Conservation (phyloP, 225 moss, liverwort and hornwort species). For the Marchantia polymorpha region DNA sequence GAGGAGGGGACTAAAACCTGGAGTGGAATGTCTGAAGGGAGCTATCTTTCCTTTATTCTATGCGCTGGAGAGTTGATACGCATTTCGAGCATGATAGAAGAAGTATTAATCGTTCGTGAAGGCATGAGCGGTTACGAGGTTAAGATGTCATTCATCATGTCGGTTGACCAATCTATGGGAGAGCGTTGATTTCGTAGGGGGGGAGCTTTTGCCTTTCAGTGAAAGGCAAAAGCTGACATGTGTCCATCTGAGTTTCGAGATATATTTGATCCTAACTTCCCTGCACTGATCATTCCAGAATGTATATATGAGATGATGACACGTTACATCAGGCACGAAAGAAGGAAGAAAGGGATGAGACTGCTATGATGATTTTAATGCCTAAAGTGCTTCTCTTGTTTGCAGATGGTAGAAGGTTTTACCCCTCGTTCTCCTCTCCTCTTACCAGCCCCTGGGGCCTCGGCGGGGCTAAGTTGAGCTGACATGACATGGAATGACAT, state of each 20-base stretch:
- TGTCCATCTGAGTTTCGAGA: background rate
- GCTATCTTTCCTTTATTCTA: background rate
- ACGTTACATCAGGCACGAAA: background rate
- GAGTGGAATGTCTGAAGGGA: too few relatives aligned
- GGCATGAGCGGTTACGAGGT: background rate
- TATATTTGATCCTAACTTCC: slow-evolving; percentile 1
- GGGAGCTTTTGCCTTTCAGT: background rate
- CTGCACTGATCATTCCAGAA: slow-evolving; percentile 1
- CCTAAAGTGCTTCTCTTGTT: background rate
- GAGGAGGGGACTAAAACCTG: too few relatives aligned
- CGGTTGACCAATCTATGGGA: background rate
- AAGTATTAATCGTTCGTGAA: background rate
- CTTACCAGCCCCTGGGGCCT: too few relatives aligned
- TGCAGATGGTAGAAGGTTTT: background rate
- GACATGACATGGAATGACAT: too few relatives aligned
- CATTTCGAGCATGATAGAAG: background rate
- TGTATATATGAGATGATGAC: slow-evolving; percentile 1
- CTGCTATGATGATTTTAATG: background rate
- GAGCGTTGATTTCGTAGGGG: background rate
- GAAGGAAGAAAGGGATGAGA: background rate
- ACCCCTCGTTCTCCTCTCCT: background rate
- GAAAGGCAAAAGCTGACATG: background rate
- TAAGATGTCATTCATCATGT: background rate
- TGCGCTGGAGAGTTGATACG: background rate
- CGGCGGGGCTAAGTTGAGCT: too few relatives aligned